Base-by-base conservation (phyloP, 2,329 filamentous ascomycete genomes). In the Ilyonectria robusta region DNA sequence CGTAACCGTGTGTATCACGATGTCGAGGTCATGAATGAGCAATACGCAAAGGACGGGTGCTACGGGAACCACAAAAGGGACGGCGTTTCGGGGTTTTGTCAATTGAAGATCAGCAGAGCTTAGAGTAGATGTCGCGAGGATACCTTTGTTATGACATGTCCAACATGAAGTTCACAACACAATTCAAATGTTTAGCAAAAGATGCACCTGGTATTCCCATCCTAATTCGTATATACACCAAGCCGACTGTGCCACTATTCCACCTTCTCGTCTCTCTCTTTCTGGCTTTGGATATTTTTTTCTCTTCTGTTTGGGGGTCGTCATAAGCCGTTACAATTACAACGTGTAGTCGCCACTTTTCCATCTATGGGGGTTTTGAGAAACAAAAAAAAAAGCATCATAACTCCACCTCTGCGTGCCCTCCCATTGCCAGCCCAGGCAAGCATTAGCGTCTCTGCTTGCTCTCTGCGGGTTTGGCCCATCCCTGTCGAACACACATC, bases 1-100 rank as follows among this genome's bases (percentile, higher is more conserved):
- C 89, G 69, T 94, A 80, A 85, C 6, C 11, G 23, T 26, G 21
- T 29, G 46, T 23, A 31, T 51, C 23, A 59, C 17, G 55, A 57
- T 15, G 58, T 42, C 40, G 60, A 60, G 48, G 59, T 60, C 44
- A 66, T 56, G 65, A 47, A 56, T 56, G 29, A 56, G 51, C 19
- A 65, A 29, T 26, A 46, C 23, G 44, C 40, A 21, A 29, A 44
- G 13, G 47, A 60, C n/a, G 50, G 44, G 57, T 58, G 61, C 47
- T 59, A 56, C 13, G 44, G 60, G 53, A 67, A 55, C 62, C 65
- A 73, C 69, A 64, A 62, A 44, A 59, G 57, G 59, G 50, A 68
- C 40, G 70, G 69, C 68, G 72, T 71, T 72, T 29, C 33, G 66
- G 68, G 61, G 61, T 68, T 69, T 62, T 54, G 65, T 55, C 59